Evolutionary conservation across 129 eudicot species (phyloP).

Genomic region (Ambrosia artemisiifolia): DNA sequence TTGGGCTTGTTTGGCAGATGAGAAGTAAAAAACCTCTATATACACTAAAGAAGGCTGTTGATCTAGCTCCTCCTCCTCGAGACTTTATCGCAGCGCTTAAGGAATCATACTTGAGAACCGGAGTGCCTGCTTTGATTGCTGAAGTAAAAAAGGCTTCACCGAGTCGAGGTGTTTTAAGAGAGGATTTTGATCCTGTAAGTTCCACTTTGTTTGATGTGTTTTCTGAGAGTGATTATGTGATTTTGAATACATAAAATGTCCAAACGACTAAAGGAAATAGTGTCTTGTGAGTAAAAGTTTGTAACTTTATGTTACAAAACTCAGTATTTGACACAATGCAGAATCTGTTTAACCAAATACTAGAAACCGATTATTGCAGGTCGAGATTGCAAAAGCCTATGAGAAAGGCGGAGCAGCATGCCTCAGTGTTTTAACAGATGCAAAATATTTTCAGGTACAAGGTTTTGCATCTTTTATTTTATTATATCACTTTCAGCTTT

Average conservation of each 20-base stretch:
- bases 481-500: conserved; percentile 4
- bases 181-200: conserved; percentile 92
- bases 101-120: conserved; percentile 59
- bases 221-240: not conserved
- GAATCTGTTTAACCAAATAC: not conserved
- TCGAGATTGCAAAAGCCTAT: conserved; percentile 87
- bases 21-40: conserved; percentile 56
- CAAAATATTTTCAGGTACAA: conserved; percentile 79
- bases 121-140: conserved; percentile 87
- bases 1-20: conserved; percentile 42
- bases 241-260: not conserved
- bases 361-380: conserved; percentile 40
- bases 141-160: conserved; percentile 99
- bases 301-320: not conserved
- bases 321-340: not conserved
- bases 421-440: conserved; percentile 85
- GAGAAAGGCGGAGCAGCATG: conserved; percentile 99
- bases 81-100: conserved; percentile 83
- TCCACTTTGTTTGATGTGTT: not conserved
- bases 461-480: conserved; percentile 7
- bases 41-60: conserved; percentile 43
- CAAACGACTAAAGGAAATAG: not conserved
- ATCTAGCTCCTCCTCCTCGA: conserved; percentile 56
- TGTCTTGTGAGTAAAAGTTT: not conserved
- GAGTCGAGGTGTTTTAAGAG: conserved; percentile 86